Base-by-base conservation (phyloP, 306 rosid genomes). In the Trifolium subterraneum region DNA sequence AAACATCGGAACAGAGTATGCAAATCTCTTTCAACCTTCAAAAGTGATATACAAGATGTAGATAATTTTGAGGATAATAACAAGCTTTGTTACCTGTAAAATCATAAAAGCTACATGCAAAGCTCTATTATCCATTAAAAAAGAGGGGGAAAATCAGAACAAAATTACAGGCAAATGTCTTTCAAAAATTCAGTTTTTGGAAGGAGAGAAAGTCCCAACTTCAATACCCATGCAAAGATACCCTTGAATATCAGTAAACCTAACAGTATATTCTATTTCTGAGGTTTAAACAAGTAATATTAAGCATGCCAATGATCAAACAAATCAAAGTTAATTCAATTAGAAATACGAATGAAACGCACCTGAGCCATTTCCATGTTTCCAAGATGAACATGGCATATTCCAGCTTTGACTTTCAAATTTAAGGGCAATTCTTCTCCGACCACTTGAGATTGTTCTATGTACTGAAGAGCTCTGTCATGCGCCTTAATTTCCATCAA, bases 351-450 rank as follows among this genome's bases (percentile, higher is more conserved):
- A 72, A 75, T 45, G 71, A 33, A 55, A 77, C 88, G 56, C 67
- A 91, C 97, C 97, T 91, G 86, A 74, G 92, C 90, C 81, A 64
- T 86, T 80, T 88, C 87, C 73, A 82, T 69, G 80, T 93, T 83
- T 74, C 92, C 91, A 31, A 89, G 87, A 80, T 89, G 84, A 73
- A 64, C 65, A 74, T 89, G 94, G 81, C 97, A 93, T 48, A 89
- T 89, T 81, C 96, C 96, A 23, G 86, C 96, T 77, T 87, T 89
- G 73, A 79, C 60, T 79, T 74, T 88, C 88, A 89, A 83, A 64
- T 75, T 83, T 79, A 88, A 52, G 60, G 90, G 91, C 68, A 85
- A 74, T 14, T 88, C 89, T 42, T 82, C 75, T 60, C 82, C 73
- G 39, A 67, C 77, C n/a, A 47, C 55, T 73, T 63, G 78, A 50